phyloP scores from a whole-genome alignment of 2,329 filamentous ascomycete species.

The Aspergillus brunneoviolaceus region DNA sequence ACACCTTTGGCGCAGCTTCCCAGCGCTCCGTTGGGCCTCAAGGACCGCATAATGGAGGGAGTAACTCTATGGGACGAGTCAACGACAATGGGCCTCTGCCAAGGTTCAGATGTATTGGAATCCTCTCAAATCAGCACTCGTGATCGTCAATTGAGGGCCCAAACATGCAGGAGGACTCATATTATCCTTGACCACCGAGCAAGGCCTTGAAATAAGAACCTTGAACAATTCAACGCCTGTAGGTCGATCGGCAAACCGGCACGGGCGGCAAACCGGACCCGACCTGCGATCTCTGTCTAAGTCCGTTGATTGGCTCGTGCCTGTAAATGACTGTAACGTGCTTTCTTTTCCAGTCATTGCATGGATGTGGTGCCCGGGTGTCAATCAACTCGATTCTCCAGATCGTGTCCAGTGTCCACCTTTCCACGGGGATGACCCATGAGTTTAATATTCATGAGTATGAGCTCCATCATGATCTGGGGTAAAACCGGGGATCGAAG shows the following conservation, averaged over 20 bases:
- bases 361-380: not conserved
- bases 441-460: not conserved
- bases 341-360: not conserved
- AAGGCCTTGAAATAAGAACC: no score
- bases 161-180: no score
- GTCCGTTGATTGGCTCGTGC: not conserved
- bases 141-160: no score
- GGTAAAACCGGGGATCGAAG: not conserved
- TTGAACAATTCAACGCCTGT: no score
- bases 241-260: constrained; percentile 35
- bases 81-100: no score
- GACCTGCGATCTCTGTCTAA: not conserved
- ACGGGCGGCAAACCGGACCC: constrained; percentile 22
- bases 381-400: not conserved
- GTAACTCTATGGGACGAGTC: no score
- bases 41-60: no score
- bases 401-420: not conserved
- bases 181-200: no score
- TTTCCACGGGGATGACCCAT: not conserved
- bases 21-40: no score
- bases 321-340: not conserved
- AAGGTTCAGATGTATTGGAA: no score
- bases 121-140: no score
- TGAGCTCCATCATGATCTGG: not conserved
- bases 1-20: no score